Base-by-base conservation (phyloP, 2,329 filamentous ascomycete genomes). In the Aspergillus oerlinghausenensis region DNA sequence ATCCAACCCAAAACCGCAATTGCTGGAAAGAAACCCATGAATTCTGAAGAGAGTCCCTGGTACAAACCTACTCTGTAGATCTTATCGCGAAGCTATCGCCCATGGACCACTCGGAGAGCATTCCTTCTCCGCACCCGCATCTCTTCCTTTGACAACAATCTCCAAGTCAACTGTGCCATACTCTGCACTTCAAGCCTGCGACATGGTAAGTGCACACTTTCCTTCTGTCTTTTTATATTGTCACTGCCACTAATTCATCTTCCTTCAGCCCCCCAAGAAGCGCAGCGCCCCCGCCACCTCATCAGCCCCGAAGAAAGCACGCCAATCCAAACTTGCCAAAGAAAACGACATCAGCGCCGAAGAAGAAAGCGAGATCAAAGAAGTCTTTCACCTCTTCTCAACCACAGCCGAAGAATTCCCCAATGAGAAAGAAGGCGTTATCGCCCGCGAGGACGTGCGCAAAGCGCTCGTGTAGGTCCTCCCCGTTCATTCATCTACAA, bases 281-380 rank as follows among this genome's bases (percentile, higher is more conserved):
- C 71, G 72, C 60, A 61, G 65, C 61, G 66, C 66, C 51, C 55
- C 65, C 53, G 50, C 67, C 59, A 63, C 71, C 56, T 64, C 70
- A 55, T 53, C 67, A 32, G 61, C 70, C n/a, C 67, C 69, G 10
- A 75, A 70, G 60, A 73, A 71, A 63, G 59, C 68, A 55, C 88
- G 89, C 60, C 86, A 85, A 68, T 96, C 92, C 57, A 95, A 92
- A 73, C 89, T 97, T 66, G 93, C 93, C 29, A 93, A 92, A 76
- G 91, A 96, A 70, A 87, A 97, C 81, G 88, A 92, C 73, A 85
- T 97, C 69, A 88, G 85, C 14, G 88, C 87, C 43, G 85, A 88
- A 62, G 88, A 97, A 75, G 93, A 97, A 76, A 82, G 84, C 64
- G 92, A 97, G 76, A 96, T 99, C 70, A 87, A 85, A 67, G 92